Conservation (phyloP, 495 filamentous ascomycete species). For the Podospora pseudocomata region DNA sequence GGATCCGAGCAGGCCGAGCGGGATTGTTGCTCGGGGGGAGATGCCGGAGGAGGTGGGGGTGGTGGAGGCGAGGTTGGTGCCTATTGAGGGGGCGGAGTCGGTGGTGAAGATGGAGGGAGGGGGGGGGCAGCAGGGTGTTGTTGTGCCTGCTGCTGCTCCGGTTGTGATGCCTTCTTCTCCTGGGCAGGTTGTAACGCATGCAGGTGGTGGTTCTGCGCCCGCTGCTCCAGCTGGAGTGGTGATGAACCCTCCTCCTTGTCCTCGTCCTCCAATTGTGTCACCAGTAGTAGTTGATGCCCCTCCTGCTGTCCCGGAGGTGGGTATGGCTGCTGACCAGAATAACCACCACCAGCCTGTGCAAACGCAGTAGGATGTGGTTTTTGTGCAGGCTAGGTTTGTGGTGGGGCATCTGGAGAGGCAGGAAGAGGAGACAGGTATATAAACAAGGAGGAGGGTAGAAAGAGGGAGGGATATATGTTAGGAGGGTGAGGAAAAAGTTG, state of each 20-base stretch:
- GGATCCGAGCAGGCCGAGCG: constrained; percentile 33
- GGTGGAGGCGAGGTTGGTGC: constrained; percentile 5
- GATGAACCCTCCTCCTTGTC: no score
- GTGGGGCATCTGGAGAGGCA: background rate
- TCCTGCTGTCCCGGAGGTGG: no score
- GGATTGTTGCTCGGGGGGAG: constrained; percentile 1
- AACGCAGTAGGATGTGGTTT: background rate
- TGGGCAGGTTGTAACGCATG: no score
- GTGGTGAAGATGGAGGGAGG: background rate
- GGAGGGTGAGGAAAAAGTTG: no score
- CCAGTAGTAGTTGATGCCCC: no score
- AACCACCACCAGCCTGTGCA: background rate
- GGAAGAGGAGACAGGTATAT: no score
- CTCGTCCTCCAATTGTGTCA: no score
- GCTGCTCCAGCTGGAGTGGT: no score
- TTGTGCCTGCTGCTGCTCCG: background rate
- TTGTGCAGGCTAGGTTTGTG: background rate
- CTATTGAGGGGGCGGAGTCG: constrained; percentile 10
- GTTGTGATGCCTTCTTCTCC: background rate
- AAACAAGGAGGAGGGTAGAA: no score
- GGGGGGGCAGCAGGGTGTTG: background rate
- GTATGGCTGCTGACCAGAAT: background rate
- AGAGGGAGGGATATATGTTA: no score
- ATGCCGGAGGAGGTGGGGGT: constrained; percentile 1
- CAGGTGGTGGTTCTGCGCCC: no score